Conservation (phyloP, 2,329 filamentous ascomycete species). For the Saccharata proteae region DNA sequence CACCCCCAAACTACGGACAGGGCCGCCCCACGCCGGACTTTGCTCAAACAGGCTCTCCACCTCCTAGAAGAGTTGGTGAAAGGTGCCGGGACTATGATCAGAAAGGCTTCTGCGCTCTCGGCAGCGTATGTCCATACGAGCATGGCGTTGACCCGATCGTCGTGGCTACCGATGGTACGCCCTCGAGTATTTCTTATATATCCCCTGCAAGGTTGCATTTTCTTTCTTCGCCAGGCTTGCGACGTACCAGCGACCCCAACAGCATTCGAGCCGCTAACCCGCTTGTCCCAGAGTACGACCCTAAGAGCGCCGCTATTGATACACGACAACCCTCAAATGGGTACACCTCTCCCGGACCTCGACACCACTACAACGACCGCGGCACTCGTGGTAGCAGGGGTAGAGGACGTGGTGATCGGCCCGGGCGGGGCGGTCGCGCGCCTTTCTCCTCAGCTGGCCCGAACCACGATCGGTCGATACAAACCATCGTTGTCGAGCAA, state of each 20-base stretch:
- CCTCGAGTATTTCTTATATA: conserved; percentile 3
- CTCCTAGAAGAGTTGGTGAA: conserved; percentile 23
- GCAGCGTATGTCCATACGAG: conserved; percentile 55
- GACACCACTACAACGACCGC: conserved; percentile 15
- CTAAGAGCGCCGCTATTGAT: conserved; percentile 38
- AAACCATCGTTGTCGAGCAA: conserved; percentile 61
- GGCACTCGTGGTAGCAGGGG: conserved; percentile 29
- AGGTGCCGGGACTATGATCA: conserved; percentile 60
- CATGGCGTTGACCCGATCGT: conserved; percentile 47
- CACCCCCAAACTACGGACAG: conserved; percentile 9
- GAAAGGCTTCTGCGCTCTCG: conserved; percentile 59
- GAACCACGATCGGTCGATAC: conserved; percentile 49
- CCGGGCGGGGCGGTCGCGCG: conserved; percentile 28
- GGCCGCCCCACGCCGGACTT: conserved; percentile 9
- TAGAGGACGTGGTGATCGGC: conserved; percentile 26
- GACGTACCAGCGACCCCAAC: conserved; percentile 13
- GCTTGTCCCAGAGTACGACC: conserved; percentile 43
- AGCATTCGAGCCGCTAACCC: conserved; percentile 9
- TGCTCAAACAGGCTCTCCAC: conserved; percentile 9
- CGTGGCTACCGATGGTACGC: conserved; percentile 20
- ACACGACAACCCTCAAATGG: conserved; percentile 15
- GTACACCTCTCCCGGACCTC: conserved; percentile 14
- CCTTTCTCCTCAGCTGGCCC: conserved; percentile 54
- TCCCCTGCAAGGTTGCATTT: neutral
- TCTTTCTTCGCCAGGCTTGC: conserved; percentile 15